These are phyloP conservation scores for Mitragyna speciosa DNA, from an alignment of 257 asterid genomes.

Conservation along the genomic window DNA sequence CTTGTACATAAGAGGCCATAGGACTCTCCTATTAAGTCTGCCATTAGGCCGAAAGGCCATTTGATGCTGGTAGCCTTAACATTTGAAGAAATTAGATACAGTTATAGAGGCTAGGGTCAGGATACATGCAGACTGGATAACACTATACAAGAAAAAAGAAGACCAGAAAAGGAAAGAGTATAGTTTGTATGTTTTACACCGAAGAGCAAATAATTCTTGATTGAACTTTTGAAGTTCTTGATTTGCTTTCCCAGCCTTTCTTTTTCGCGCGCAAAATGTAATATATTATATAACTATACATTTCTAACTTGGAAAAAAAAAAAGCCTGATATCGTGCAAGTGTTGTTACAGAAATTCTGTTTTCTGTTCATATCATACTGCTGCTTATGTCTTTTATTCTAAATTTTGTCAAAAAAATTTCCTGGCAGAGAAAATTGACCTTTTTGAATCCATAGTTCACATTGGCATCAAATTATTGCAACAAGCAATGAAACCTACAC, in stretches of 20 bases:
- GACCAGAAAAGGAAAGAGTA: background rate
- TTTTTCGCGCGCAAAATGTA: background rate
- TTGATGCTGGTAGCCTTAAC: background rate
- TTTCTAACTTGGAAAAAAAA: background rate
- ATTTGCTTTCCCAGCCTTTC: background rate
- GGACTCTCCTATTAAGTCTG: background rate
- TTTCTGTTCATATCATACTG: background rate
- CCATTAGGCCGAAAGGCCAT: background rate
- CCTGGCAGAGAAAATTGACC: background rate
- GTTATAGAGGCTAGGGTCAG: background rate
- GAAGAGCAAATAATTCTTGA: background rate
- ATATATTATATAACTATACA: background rate
- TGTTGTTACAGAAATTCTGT: background rate
- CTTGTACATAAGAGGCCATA: constrained; percentile 1
- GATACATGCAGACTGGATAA: background rate
- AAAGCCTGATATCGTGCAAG: background rate
- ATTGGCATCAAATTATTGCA: constrained; percentile 15
- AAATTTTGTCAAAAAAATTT: background rate
- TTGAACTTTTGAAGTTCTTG: background rate
- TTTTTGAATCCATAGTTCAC: background rate
- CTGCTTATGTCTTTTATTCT: background rate
- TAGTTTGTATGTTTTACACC: background rate
- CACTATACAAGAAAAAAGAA: background rate
- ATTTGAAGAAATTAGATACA: background rate
- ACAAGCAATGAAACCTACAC: background rate